Evolutionary conservation across 805 yeast species (phyloP).

Genomic region (Ogataea minuta): DNA sequence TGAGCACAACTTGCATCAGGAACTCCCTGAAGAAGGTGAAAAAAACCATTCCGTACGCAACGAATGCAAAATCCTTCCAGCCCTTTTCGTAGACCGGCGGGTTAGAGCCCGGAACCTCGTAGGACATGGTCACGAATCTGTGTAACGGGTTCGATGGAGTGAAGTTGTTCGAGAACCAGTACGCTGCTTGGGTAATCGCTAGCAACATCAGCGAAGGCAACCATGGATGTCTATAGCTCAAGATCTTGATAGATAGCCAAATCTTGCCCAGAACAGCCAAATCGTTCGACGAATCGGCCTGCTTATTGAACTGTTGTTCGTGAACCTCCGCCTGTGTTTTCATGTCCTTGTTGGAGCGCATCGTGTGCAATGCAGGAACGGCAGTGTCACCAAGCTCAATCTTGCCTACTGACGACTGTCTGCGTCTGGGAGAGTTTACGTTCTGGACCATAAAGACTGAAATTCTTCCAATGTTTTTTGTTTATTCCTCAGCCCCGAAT

Average conservation of each 20-base stretch:
- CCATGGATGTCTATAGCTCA: conserved; percentile 68
- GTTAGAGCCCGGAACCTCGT: conserved; percentile 57
- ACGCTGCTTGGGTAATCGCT: conserved; percentile 40
- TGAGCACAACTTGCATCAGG: conserved; percentile 74
- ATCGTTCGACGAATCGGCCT: conserved; percentile 38
- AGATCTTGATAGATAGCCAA: conserved; percentile 56
- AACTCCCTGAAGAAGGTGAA: conserved; percentile 92
- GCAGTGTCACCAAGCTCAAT: conserved; percentile 72
- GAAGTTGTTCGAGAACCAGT: conserved; percentile 54
- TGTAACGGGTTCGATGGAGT: conserved; percentile 60
- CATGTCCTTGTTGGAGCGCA: conserved; percentile 48
- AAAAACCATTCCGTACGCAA: conserved; percentile 74
- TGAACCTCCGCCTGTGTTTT: conserved; percentile 38
- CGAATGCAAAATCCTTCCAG: conserved; percentile 73
- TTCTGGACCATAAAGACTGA: conserved; percentile 1
- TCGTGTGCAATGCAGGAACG: conserved; percentile 66
- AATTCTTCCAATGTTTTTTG: not conserved
- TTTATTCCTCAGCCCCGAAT: not conserved
- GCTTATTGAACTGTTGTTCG: conserved; percentile 29
- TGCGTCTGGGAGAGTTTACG: conserved; percentile 16
- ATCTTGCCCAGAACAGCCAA: conserved; percentile 55
- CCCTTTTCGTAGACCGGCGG: conserved; percentile 80
- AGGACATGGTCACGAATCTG: conserved; percentile 63
- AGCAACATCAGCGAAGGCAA: conserved; percentile 57
- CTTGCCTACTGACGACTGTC: conserved; percentile 66